Evolutionary conservation across 2,329 filamentous ascomycete genomes (phyloP).

Genomic region (Stachybotrys chlorohalonatus): DNA sequence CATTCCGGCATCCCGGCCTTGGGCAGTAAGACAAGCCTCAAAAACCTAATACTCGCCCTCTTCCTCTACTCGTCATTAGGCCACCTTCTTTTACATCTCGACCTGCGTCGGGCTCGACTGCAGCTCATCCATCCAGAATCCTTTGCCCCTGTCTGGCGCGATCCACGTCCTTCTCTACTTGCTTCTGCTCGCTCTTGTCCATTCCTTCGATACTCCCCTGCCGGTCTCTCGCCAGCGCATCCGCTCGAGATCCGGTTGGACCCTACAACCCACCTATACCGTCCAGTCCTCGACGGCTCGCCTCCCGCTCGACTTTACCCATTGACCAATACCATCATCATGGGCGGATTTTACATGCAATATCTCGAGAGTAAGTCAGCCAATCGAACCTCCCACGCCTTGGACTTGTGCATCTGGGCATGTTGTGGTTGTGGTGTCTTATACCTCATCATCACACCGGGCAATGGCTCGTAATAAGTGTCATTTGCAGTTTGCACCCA

Average conservation of each 20-base stretch:
- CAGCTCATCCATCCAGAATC: conserved; percentile 24
- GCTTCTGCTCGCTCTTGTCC: conserved; percentile 1
- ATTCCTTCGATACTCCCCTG: neutral
- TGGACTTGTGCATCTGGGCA: neutral
- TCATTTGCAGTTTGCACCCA: neutral
- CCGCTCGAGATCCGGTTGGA: neutral
- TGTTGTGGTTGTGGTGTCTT: neutral
- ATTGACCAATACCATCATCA: conserved; percentile 28
- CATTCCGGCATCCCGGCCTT: conserved; percentile 1
- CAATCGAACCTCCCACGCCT: conserved; percentile 11
- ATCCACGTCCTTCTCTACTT: neutral
- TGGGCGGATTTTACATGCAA: conserved; percentile 62
- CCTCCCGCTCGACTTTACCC: conserved; percentile 3
- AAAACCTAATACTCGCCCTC: conserved; percentile 6
- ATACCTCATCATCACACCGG: neutral
- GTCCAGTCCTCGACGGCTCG: neutral
- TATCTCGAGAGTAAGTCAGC: conserved; percentile 63
- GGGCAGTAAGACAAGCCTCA: conserved; percentile 6
- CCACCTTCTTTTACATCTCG: conserved; percentile 19
- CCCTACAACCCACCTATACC: neutral
- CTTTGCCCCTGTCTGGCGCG: neutral
- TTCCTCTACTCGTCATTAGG: conserved; percentile 3
- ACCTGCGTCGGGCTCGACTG: conserved; percentile 45
- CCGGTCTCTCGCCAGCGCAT: neutral
- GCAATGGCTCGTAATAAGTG: neutral